phyloP scores from a whole-genome alignment of 2,329 filamentous ascomycete species.

The Xylaria sp. region DNA sequence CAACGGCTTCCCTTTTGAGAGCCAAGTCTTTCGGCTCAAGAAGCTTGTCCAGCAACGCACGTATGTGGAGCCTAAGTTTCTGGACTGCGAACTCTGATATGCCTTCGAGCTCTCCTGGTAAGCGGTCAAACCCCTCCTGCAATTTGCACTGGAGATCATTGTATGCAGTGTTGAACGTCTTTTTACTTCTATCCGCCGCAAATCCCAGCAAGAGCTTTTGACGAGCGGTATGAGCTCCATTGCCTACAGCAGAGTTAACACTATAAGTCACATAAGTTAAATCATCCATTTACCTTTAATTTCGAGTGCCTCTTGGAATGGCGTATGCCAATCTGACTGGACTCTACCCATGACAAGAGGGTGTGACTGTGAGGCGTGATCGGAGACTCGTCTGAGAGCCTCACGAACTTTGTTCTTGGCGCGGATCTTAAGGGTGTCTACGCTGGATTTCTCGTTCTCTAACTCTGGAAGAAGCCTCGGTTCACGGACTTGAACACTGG shows the following conservation, averaged over 20 bases:
- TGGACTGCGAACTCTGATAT: not conserved
- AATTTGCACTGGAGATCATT: not conserved
- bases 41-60: constrained; percentile 20
- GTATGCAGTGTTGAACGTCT: not conserved
- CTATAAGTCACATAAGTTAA: not conserved
- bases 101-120: not conserved
- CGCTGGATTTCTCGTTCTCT: not conserved
- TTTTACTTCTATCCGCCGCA: not conserved
- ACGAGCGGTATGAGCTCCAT: not conserved
- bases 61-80: not conserved
- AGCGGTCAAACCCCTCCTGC: not conserved
- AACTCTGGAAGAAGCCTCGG: constrained; percentile 2
- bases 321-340: not conserved
- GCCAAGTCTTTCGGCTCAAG: constrained; percentile 6
- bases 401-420: not conserved
- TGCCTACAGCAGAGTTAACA: not conserved
- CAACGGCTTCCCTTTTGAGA: constrained; percentile 14
- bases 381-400: not conserved
- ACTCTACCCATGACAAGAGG: not conserved
- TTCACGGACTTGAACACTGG: not conserved
- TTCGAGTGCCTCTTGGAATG: not conserved
- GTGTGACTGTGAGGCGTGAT: not conserved
- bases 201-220: not conserved
- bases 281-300: not conserved
- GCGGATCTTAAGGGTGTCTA: not conserved